Conservation (phyloP, 192 early-diverging fungal species). For the Entomortierella beljakovae region DNA sequence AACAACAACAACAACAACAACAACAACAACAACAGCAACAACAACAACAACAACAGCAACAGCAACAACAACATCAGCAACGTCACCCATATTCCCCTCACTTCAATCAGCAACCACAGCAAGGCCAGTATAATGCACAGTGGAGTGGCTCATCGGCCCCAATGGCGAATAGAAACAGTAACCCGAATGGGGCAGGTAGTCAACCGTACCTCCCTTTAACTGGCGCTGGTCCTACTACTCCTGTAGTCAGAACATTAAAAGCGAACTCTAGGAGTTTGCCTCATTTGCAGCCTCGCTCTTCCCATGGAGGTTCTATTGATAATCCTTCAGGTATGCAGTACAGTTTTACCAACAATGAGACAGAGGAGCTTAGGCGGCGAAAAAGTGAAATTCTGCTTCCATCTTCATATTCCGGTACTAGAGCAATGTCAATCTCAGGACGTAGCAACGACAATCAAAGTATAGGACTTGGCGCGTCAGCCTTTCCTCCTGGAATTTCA, state of each 20-base stretch:
- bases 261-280: slow-evolving; percentile 45
- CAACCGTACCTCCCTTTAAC: slow-evolving; percentile 6
- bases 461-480: slow-evolving; percentile 28
- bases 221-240: background rate
- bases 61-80: background rate
- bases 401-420: slow-evolving; percentile 8
- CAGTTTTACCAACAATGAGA: slow-evolving; percentile 28
- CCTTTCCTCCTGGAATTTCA: slow-evolving; percentile 6
- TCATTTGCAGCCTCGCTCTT: slow-evolving; percentile 33
- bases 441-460: background rate
- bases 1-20: background rate
- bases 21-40: slow-evolving; percentile 23
- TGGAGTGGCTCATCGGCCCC: slow-evolving; percentile 1
- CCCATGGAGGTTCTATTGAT: slow-evolving; percentile 3
- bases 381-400: slow-evolving; percentile 42
- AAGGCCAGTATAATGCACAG: slow-evolving; percentile 19
- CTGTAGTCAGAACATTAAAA: slow-evolving; percentile 29
- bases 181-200: background rate
- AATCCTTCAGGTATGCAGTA: slow-evolving; percentile 22
- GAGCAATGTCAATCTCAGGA: background rate
- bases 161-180: background rate
- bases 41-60: background rate
- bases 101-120: no score
- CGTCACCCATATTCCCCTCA: no score
- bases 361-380: slow-evolving; percentile 39